Evolutionary conservation across 139 green algal species (phyloP).

Genomic region (Chlamydomonas incerta): DNA sequence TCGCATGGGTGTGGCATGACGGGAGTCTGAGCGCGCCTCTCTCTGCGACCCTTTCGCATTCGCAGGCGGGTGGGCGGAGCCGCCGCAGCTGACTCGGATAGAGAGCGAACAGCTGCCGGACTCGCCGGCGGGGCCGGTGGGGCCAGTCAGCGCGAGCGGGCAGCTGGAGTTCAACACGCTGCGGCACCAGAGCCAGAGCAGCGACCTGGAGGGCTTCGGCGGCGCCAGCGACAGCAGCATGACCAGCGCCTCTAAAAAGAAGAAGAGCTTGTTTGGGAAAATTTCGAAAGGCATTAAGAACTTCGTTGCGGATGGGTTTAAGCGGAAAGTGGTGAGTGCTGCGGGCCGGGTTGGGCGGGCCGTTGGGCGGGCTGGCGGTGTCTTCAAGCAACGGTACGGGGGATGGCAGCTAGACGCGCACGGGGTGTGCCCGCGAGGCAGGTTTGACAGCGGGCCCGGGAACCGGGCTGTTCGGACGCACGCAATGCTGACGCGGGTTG

Average conservation of each 20-base stretch:
- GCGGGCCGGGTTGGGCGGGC: not conserved
- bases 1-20: too few species aligned
- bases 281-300: slow-evolving; percentile 36
- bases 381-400: too few species aligned
- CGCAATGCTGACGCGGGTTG: too few species aligned
- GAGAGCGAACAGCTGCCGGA: slow-evolving; percentile 12
- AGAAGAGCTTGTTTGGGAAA: slow-evolving; percentile 36
- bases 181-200: slow-evolving; percentile 39
- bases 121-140: not conserved
- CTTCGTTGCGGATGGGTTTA: slow-evolving; percentile 25
- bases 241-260: slow-evolving; percentile 19
- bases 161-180: not conserved
- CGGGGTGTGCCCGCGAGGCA: too few species aligned
- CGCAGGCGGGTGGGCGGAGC: not conserved
- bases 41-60: too few species aligned
- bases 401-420: too few species aligned
- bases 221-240: slow-evolving; percentile 19
- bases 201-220: slow-evolving; percentile 4
- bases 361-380: too few species aligned
- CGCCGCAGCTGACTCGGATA: slow-evolving; percentile 16
- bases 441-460: too few species aligned
- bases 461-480: too few species aligned
- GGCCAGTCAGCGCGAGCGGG: not conserved
- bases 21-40: too few species aligned
- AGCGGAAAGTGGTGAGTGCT: slow-evolving; percentile 11